Evolutionary conservation across 2,329 filamentous ascomycete species (phyloP), one percentile per base, ranked within the genome.

Genomic region (Purpureocillium takamizusanense): DNA sequence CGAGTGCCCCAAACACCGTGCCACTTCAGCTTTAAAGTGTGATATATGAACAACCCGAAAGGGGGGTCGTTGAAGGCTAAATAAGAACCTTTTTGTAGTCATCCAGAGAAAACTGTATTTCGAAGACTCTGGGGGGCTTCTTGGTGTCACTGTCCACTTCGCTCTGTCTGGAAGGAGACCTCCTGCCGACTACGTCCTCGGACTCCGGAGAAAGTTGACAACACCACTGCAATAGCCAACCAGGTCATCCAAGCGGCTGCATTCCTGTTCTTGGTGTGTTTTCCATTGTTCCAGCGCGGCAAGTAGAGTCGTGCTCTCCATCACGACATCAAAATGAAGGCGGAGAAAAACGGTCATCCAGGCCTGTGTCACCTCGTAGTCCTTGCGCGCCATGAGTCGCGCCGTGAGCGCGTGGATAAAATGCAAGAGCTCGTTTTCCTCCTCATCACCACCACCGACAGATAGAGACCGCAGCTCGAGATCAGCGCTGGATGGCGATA

Each of bases 261-360:
- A 74, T 59, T 94, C 89, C 50, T 66, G 69, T 56, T 80, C 78
- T 59, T 90, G 84, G 51, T 83, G 77, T 21, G 61, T 62, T 57
- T 81, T 81, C 86, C 87, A 95, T 49, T 74, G 70, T 37, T 62
- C 60, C 43, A 95, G 61, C 34, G 75, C 76, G 1, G 61, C 65
- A 33, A 78, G 67, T 12, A 90, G 59, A 23, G 59, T 51, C 46
- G 66, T 62, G 57, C 53, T 74, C 54, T 63, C 69, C 63, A 66
- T 66, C 31, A 75, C 61, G 29, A 70, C 46, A 46, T 78, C 74
- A 45, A 74, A 75, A 60, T 97, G 90, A 31, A 95, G 66, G 35
- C 81, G 76, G 42, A 98, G 58, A 53, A 97, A 94, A 1, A 97
- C 90, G 2, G 83, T 81, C 88, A 98, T 97, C 90, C 92, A 98